phyloP scores from a whole-genome alignment of 2,329 filamentous ascomycete species.

The Stenocarpella maydis region DNA sequence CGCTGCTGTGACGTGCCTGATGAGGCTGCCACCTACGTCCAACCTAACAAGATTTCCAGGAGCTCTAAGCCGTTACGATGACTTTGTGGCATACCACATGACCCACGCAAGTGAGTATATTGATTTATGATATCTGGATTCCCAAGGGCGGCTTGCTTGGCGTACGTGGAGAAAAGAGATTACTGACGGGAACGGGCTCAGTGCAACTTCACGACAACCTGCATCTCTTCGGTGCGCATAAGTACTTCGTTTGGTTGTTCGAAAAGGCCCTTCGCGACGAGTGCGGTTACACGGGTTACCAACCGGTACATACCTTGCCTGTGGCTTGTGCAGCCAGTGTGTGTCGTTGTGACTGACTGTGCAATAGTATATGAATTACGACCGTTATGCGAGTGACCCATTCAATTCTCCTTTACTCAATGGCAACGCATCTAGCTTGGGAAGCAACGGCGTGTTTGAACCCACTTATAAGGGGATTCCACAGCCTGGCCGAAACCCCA shows the following conservation, averaged over 20 bases:
- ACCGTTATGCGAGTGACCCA: constrained; percentile 54
- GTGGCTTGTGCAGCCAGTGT: background rate
- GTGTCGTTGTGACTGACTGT: background rate
- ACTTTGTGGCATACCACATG: constrained; percentile 47
- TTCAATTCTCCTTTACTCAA: constrained; percentile 61
- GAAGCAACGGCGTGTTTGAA: constrained; percentile 53
- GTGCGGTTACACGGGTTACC: constrained; percentile 46
- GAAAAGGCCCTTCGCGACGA: constrained; percentile 47
- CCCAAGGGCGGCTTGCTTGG: too few species aligned
- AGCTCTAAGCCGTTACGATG: constrained; percentile 42
- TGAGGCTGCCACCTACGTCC: constrained; percentile 39
- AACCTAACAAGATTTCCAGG: constrained; percentile 40
- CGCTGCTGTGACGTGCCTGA: constrained; percentile 41
- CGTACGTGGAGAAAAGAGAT: too few species aligned
- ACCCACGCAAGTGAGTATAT: constrained; percentile 36
- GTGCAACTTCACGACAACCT: constrained; percentile 34
- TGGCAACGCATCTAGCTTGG: constrained; percentile 59
- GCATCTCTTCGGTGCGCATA: constrained; percentile 43
- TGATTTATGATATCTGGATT: background rate
- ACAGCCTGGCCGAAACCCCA: constrained; percentile 46
- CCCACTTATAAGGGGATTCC: constrained; percentile 27
- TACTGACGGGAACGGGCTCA: background rate
- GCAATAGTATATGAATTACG: constrained; percentile 9
- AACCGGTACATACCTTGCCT: constrained; percentile 30
- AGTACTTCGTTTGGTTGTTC: constrained; percentile 44